Evolutionary conservation across 495 filamentous ascomycete species (phyloP).

Genomic region (Penicillium cataractarum): DNA sequence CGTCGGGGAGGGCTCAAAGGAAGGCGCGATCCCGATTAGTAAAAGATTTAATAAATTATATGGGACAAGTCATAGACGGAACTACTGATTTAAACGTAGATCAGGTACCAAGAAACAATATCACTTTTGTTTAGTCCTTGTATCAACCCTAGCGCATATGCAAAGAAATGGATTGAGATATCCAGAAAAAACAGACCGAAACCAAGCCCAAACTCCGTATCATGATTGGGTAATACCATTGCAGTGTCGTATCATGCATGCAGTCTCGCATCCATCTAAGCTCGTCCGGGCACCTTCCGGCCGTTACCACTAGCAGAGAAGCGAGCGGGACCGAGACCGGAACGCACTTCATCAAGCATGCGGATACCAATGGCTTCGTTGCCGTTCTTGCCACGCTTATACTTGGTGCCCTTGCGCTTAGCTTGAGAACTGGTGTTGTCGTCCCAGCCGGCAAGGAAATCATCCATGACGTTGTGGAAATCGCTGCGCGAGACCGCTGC

Average conservation of each 20-base stretch:
- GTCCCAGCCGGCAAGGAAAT: conserved; percentile 75
- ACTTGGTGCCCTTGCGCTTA: conserved; percentile 58
- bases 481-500: conserved; percentile 62
- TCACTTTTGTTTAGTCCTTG: too few species aligned
- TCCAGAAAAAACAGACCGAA: conserved; percentile 15
- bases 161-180: conserved; percentile 19
- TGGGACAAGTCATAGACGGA: too few species aligned
- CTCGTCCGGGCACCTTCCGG: conserved; percentile 35
- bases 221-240: conserved; percentile 33
- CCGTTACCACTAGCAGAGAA: conserved; percentile 21
- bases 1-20: too few species aligned
- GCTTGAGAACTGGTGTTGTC: conserved; percentile 69
- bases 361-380: conserved; percentile 78
- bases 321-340: conserved; percentile 74
- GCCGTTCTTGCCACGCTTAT: conserved; percentile 77
- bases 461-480: conserved; percentile 90
- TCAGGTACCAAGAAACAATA: too few species aligned
- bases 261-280: conserved; percentile 24
- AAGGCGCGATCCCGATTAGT: too few species aligned
- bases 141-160: conserved; percentile 28
- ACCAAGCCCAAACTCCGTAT: conserved; percentile 33
- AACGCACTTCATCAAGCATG: conserved; percentile 88
- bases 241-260: conserved; percentile 33
- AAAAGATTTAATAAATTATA: too few species aligned
- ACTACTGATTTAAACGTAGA: too few species aligned